Evolutionary conservation across 106 monocot species (phyloP).

Genomic region (Chionographis japonica): DNA sequence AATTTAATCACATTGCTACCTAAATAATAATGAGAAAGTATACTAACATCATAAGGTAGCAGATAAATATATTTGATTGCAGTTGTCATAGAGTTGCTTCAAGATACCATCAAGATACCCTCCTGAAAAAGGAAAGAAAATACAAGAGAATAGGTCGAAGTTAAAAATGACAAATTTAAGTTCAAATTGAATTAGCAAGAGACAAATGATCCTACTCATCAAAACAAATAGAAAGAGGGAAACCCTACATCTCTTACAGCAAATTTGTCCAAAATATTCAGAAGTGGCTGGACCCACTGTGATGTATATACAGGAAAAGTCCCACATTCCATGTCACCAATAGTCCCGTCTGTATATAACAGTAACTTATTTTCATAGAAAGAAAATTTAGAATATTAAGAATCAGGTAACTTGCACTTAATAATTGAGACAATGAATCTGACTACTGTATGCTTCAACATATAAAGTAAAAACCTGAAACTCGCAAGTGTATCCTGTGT

Average conservation of each 20-base stretch:
- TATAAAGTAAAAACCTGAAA: constrained; percentile 47
- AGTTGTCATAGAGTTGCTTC: no score
- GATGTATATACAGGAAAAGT: constrained; percentile 34
- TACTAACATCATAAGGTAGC: no score
- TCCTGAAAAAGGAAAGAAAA: constrained; percentile 2
- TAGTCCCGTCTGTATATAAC: constrained; percentile 27
- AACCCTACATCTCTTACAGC: constrained; percentile 52
- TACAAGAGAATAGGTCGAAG: not conserved
- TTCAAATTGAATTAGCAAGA: not conserved
- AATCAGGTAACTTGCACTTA: not conserved
- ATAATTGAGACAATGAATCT: not conserved
- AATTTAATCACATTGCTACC: no score
- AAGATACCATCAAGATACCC: constrained; percentile 12
- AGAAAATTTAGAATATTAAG: not conserved
- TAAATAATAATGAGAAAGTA: no score
- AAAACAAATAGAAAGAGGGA: not conserved
- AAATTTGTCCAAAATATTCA: constrained; percentile 56
- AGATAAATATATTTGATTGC: no score
- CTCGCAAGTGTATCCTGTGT: constrained; percentile 58
- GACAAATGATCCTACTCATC: not conserved
- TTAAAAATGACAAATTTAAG: not conserved
- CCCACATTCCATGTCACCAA: constrained; percentile 10
- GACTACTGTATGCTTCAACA: not conserved
- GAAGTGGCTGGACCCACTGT: constrained; percentile 61
- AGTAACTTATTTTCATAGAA: not conserved